Conservation (phyloP, 495 filamentous ascomycete species). For the Aspergillus indologenus region DNA sequence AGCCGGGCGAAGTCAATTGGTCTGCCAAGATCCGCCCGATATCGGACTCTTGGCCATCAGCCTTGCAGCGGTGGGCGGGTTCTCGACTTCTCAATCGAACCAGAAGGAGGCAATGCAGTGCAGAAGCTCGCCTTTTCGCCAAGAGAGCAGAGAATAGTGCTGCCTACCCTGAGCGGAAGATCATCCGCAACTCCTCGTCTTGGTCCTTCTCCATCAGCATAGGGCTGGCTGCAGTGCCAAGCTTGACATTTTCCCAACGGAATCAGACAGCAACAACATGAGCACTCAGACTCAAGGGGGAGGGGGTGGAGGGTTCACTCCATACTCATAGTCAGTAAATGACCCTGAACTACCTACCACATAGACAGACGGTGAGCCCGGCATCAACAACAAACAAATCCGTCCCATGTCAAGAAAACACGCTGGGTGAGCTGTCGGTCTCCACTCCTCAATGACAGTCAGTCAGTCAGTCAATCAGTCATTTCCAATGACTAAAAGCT, state of each 20-base stretch:
- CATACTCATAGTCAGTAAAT: too few relatives aligned
- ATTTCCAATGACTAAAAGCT: background rate
- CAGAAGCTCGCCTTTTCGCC: background rate
- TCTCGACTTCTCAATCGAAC: background rate
- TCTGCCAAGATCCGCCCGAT: too few relatives aligned
- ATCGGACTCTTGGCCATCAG: background rate
- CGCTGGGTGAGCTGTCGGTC: constrained; percentile 1
- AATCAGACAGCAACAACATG: too few relatives aligned
- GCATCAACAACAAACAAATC: background rate
- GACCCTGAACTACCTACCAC: too few relatives aligned
- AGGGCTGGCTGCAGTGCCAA: constrained; percentile 1
- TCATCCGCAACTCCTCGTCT: too few relatives aligned
- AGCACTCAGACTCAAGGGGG: too few relatives aligned
- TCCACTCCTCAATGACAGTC: background rate
- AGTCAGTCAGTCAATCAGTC: background rate
- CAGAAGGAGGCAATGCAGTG: background rate
- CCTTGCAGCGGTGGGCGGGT: background rate
- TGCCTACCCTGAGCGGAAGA: background rate
- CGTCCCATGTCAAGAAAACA: too few relatives aligned
- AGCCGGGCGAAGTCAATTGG: background rate
- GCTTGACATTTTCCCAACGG: background rate
- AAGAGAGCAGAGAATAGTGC: background rate
- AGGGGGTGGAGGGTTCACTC: too few relatives aligned
- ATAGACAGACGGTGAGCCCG: constrained; percentile 4
- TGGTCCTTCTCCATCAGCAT: background rate